These are phyloP conservation scores for Moniliella sp. DNA, from an alignment of 1,284 basidiomycete genomes.

Conservation along the genomic window DNA sequence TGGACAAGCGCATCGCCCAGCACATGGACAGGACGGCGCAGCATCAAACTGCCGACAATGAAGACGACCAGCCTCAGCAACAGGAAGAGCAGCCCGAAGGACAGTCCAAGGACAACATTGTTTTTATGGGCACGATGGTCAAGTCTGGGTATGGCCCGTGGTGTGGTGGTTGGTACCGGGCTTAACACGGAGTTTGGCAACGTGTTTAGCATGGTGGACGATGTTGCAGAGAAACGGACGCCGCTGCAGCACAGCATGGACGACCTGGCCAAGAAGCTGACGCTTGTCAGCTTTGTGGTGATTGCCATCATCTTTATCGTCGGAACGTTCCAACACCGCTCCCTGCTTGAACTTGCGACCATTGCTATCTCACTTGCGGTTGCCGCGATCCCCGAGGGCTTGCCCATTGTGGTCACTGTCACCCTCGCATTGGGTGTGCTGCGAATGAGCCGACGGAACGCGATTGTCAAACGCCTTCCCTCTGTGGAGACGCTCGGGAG, in stretches of 20 bases:
- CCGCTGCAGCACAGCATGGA: not conserved
- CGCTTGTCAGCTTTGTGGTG: not conserved
- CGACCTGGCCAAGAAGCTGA: not conserved
- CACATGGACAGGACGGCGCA: not conserved
- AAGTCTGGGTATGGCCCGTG: not conserved
- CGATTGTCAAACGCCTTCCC: not conserved
- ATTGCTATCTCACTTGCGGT: not conserved
- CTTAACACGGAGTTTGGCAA: slow-evolving; percentile 1
- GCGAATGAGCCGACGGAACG: not conserved
- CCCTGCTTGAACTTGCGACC: not conserved
- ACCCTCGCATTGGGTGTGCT: not conserved
- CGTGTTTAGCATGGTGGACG: not conserved
- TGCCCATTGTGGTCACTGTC: not conserved
- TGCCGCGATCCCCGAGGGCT: not conserved
- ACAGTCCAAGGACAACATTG: slow-evolving; percentile 33
- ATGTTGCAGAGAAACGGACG: not conserved
- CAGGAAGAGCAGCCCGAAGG: slow-evolving; percentile 47
- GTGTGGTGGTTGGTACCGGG: slow-evolving; percentile 6
- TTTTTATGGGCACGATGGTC: not conserved
- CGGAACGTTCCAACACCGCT: not conserved
- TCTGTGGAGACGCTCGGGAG: slow-evolving; percentile 41
- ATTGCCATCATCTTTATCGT: not conserved
- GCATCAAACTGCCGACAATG: too few relatives aligned
- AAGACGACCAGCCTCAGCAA: slow-evolving; percentile 44
- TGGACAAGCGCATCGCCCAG: not conserved